Evolutionary conservation across 495 filamentous ascomycete genomes (phyloP), one percentile per base, ranked within the genome.

Genomic region (Achaetomiella virescens): DNA sequence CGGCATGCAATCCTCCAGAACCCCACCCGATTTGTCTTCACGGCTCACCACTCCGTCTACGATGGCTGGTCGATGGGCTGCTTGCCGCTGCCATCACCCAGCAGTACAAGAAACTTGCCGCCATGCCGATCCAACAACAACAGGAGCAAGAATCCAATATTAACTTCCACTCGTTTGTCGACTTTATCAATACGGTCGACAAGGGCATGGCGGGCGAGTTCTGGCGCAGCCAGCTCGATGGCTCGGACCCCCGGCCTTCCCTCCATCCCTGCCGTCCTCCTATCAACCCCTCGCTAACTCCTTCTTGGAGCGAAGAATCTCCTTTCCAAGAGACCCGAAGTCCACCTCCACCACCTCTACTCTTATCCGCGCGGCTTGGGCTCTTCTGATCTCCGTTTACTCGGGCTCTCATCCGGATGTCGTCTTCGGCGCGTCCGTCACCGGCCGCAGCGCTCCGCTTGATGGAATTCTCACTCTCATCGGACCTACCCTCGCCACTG

Each of bases 31-130:
- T 79, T 84, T 64, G 68, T 82, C 3, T 79, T 76, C 74, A 83
- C 80, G 11, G 70, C 81, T 3, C 83, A 87, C 52, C 84, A 88
- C 60, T 76, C 80, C 0, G 62, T 87, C 2, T 88, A 85, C 60
- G 84, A 88, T 55, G 82, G 82, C 24, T 87, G 81, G 81, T 80
- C 75, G 12, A 67, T 80, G 47, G 66, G 69, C 53, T 81, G 0
- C 69, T 84, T 24, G 65, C 76, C 1, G 59, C 78, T 6, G 66
- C 73, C 44, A 73, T 81, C 9, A 67, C 70, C 36, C 61, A 60
- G 9, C n/a, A 58, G 6, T 74, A 73, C 46, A 35, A 43, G 27
- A 18, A 38, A n/a, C 14, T 1, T 48, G n/a, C n/a, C 38, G 5
- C 37, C 27, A 20, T 24, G 25, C 25, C 25, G 24, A 35, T 48